A percentile compares a stretch with the other conserved stretches of the same genome.
Evolutionary conservation across 2,329 filamentous ascomycete genomes (phyloP).

Genomic region (Harringtonia aguacate): DNA sequence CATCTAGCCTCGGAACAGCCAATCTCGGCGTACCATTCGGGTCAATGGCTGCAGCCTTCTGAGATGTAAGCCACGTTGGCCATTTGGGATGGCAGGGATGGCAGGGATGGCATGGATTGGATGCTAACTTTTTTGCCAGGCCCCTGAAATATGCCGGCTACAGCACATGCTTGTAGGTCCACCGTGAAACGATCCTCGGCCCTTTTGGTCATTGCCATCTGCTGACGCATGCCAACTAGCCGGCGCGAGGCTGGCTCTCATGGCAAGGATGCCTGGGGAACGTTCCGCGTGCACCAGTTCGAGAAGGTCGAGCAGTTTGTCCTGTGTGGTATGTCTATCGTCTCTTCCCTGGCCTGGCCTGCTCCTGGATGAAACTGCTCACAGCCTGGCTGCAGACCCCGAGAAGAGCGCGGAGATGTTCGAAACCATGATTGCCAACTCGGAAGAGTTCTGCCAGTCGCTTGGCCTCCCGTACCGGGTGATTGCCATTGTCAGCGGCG

Average conservation of each 20-base stretch:
- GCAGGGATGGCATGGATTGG: no score
- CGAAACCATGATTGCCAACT: constrained; percentile 81
- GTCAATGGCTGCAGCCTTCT: constrained; percentile 80
- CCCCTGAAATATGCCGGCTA: constrained; percentile 91
- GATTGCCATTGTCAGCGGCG: constrained; percentile 91
- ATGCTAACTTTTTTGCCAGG: constrained; percentile 4
- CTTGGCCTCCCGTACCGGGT: constrained; percentile 84
- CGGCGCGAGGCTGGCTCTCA: constrained; percentile 89
- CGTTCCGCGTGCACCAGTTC: constrained; percentile 97
- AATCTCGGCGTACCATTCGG: constrained; percentile 81
- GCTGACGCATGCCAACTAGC: constrained; percentile 12
- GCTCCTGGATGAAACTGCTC: background rate
- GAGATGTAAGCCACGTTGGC: constrained; percentile 41
- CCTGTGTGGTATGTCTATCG: constrained; percentile 22
- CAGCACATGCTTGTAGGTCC: constrained; percentile 65
- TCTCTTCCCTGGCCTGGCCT: background rate
- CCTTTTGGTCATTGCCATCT: background rate
- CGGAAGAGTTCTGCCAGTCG: constrained; percentile 91
- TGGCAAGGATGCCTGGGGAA: constrained; percentile 74
- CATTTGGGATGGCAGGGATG: no score
- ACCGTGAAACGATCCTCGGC: background rate
- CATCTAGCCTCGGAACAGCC: constrained; percentile 67
- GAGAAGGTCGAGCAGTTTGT: constrained; percentile 45
- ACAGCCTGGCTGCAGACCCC: constrained; percentile 59
- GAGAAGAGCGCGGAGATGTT: constrained; percentile 91